Evolutionary conservation across 306 rosid genomes (phyloP), one percentile per base, ranked within the genome.

Genomic region (Cyclanthera cordifolia): DNA sequence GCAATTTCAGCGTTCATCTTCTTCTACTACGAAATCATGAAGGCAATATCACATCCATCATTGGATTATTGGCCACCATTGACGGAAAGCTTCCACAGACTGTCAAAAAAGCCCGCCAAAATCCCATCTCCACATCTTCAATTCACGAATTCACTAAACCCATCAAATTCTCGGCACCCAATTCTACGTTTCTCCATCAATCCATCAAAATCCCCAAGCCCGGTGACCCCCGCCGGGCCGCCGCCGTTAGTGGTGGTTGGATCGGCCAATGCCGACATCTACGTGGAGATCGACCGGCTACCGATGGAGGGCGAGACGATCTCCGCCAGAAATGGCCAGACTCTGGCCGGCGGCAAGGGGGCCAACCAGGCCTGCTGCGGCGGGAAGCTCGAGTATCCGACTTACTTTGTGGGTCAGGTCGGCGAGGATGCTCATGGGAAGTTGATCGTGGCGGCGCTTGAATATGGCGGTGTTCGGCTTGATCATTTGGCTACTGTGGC

Each of bases 231-330:
- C 72, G 3, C 64, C 50, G 24, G 2, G 49, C 80, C 28, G 49
- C 73, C 73, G 32, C 96, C 93, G 2, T 74, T 89, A 0, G 89
- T 93, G 24, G 98, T 93, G 17, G 93, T 93, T 0, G 98, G 96
- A 0, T 93, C 96, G 20, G 95, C 95, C 61, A 87, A 87, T 78
- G 96, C 95, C 4, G 95, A 93, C 78, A 87, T 89, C 76, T 89
- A 89, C 68, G 79, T 93, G 2, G 98, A 89, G 78, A 87, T 87
- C 55, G 88, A 93, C 0, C 73, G 96, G 13, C 78, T 89, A 2
- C 91, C 95, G 1, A 51, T 25, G 5, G 86, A 79, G 53, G 95
- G 98, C 3, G 95, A 89, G 83, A 93, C 94, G 1, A 46, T 93
- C 13, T 73, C 86, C 1, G 98, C 98, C 16, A 82, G 63, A 59